These are phyloP conservation scores for Neurospora sp. DNA, from an alignment of 495 filamentous ascomycete species.

Conservation along the genomic window DNA sequence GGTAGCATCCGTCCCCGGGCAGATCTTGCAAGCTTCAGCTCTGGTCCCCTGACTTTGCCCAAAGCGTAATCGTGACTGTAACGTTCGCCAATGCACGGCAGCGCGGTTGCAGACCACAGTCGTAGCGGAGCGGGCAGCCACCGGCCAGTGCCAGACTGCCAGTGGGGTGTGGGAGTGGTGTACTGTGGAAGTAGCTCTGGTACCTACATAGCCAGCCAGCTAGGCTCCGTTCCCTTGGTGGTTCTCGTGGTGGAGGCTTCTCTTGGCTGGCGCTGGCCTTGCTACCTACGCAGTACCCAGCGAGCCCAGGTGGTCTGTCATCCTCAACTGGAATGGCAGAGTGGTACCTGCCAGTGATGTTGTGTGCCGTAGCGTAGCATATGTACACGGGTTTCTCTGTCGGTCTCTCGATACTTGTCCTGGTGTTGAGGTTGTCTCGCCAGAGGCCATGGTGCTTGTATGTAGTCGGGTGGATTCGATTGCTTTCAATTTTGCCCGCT, in stretches of 20 bases:
- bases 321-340: background rate
- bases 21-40: constrained; percentile 23
- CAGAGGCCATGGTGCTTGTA: background rate
- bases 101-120: constrained; percentile 11
- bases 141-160: constrained; percentile 18
- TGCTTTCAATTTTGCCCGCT: background rate
- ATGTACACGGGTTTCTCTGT: background rate
- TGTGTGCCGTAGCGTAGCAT: background rate
- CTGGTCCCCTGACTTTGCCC: constrained; percentile 27
- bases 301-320: background rate
- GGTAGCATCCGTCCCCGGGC: constrained; percentile 18
- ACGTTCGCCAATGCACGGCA: constrained; percentile 23
- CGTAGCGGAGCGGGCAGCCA: constrained; percentile 23
- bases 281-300: background rate
- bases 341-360: background rate
- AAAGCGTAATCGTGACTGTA: constrained; percentile 29
- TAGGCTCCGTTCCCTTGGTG: background rate
- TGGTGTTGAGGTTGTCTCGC: background rate
- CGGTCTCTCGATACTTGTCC: background rate
- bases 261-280: background rate
- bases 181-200: background rate
- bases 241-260: background rate
- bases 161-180: background rate
- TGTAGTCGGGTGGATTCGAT: background rate
- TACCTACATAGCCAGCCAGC: background rate